Evolutionary conservation across 441 rosid genomes (phyloP).

Genomic region (California macrophylla): DNA sequence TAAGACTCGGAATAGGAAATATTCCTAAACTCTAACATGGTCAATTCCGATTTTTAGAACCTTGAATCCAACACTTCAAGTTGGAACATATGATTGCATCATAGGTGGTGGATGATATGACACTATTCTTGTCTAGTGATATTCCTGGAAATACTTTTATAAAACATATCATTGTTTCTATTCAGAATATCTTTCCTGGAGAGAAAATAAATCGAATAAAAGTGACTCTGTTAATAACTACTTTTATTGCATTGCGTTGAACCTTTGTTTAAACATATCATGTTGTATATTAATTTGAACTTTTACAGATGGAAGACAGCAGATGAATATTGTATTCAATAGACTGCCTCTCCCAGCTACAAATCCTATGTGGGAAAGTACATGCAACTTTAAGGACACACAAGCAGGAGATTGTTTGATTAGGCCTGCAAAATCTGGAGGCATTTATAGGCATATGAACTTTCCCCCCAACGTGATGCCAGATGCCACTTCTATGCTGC

Average conservation of each 20-base stretch:
- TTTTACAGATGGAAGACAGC: conserved; percentile 49
- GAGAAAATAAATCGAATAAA: no score
- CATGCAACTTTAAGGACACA: conserved; percentile 10
- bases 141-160: background rate
- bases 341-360: conserved; percentile 7
- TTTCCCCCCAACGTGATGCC: conserved; percentile 25
- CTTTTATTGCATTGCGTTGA: background rate
- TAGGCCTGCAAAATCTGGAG: conserved; percentile 8
- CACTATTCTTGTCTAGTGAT: background rate
- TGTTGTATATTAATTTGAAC: background rate
- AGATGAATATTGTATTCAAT: conserved; percentile 40
- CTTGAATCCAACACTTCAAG: background rate
- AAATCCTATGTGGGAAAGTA: conserved; percentile 7
- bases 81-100: background rate
- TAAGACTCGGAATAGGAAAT: no score
- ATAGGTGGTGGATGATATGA: background rate
- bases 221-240: no score
- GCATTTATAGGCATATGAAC: conserved; percentile 19
- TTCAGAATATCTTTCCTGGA: no score
- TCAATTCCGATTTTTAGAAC: no score
- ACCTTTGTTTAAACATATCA: conserved; percentile 9
- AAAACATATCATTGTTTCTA: background rate
- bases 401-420: conserved; percentile 1
- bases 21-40: no score
- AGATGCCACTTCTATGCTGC: conserved; percentile 28